Conservation (phyloP, 83 land plant genomes). For the Thuja plicata region DNA sequence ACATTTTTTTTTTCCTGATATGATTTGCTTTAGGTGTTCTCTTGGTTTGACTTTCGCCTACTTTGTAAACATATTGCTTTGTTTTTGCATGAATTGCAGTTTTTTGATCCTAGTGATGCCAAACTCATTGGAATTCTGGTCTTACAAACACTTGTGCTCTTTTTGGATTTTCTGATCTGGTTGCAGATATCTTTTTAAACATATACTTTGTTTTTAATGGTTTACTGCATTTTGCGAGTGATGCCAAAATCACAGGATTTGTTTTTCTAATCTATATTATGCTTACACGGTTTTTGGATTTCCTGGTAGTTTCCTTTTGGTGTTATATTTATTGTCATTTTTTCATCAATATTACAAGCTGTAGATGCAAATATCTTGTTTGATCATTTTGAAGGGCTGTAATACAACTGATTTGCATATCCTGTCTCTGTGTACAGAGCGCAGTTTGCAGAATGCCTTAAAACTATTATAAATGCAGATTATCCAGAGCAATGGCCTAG, state of each 20-base stretch:
- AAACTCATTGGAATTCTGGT: no score
- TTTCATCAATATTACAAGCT: not conserved
- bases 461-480: constrained; percentile 90
- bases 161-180: no score
- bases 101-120: no score
- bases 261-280: not conserved
- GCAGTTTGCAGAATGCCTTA: constrained; percentile 91
- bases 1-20: no score
- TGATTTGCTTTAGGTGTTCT: no score
- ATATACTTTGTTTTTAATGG: not conserved
- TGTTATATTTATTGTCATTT: not conserved
- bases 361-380: not conserved
- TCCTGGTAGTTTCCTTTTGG: not conserved
- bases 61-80: no score
- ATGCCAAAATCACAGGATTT: not conserved
- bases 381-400: not conserved
- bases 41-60: no score
- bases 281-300: not conserved
- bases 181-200: not conserved
- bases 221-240: not conserved
- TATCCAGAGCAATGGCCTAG: constrained; percentile 96
- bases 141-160: no score
- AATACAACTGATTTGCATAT: constrained; percentile 9
- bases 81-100: no score
- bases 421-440: constrained; percentile 49